Percentiles rank a stretch among this genome's conserved stretches.
phyloP scores from a whole-genome alignment of 2,329 filamentous ascomycete genomes.

The Exophiala phaeomuriformis region DNA sequence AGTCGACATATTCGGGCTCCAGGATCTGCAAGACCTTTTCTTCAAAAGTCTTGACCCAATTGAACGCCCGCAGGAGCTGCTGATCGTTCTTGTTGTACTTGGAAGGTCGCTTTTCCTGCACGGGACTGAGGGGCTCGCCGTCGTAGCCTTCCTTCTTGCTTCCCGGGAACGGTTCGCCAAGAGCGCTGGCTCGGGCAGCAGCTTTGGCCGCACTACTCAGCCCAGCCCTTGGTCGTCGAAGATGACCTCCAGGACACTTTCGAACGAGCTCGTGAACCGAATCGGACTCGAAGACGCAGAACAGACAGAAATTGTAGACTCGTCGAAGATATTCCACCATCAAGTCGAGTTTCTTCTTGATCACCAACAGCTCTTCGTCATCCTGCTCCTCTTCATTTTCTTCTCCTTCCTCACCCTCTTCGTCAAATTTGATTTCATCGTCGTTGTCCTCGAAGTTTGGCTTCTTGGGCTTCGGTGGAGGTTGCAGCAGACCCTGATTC shows the following conservation, averaged over 20 bases:
- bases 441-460: slow-evolving; percentile 43
- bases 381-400: slow-evolving; percentile 76
- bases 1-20: slow-evolving; percentile 78
- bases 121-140: slow-evolving; percentile 58
- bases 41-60: slow-evolving; percentile 98
- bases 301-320: slow-evolving; percentile 99
- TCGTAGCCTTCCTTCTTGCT: slow-evolving; percentile 64
- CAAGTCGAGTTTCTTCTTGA: slow-evolving; percentile 95
- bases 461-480: slow-evolving; percentile 47
- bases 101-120: slow-evolving; percentile 59
- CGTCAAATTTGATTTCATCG: slow-evolving; percentile 47
- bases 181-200: slow-evolving; percentile 76
- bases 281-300: slow-evolving; percentile 97
- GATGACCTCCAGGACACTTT: slow-evolving; percentile 95
- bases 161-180: slow-evolving; percentile 72
- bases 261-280: slow-evolving; percentile 91
- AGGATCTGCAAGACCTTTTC: slow-evolving; percentile 91
- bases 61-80: slow-evolving; percentile 88
- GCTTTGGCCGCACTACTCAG: slow-evolving; percentile 75
- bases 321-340: slow-evolving; percentile 93
- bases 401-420: slow-evolving; percentile 71
- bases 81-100: slow-evolving; percentile 74
- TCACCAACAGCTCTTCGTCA: slow-evolving; percentile 77
- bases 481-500: slow-evolving; percentile 67
- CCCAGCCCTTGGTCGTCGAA: slow-evolving; percentile 80